Evolutionary conservation across 2,329 filamentous ascomycete genomes (phyloP).

Genomic region (Aureobasidium musti): DNA sequence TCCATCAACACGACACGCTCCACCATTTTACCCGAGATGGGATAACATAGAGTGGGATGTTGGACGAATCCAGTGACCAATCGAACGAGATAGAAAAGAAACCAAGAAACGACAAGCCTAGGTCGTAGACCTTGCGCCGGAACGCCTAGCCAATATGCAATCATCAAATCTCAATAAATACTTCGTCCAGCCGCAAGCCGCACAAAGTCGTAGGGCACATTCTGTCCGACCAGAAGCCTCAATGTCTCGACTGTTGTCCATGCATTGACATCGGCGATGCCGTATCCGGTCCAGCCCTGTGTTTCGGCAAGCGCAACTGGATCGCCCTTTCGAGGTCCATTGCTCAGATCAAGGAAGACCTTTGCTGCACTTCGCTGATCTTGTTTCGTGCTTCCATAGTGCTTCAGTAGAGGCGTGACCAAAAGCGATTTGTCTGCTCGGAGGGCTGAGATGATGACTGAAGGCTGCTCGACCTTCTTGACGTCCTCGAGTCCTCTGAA

Average conservation of each 20-base stretch:
- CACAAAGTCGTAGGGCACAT: constrained; percentile 86
- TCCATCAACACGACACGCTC: too few relatives aligned
- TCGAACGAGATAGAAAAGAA: not conserved
- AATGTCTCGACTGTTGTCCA: constrained; percentile 84
- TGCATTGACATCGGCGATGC: constrained; percentile 74
- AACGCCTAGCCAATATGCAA: constrained; percentile 23
- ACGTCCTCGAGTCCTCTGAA: constrained; percentile 74
- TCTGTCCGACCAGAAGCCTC: constrained; percentile 76
- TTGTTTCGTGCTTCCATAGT: constrained; percentile 58
- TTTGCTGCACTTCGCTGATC: constrained; percentile 38
- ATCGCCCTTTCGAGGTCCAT: constrained; percentile 66
- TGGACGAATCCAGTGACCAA: too few relatives aligned
- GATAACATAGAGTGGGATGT: not conserved
- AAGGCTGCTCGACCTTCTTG: constrained; percentile 75
- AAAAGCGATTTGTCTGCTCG: constrained; percentile 76
- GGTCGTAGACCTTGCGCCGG: constrained; percentile 5
- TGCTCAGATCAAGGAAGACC: constrained; percentile 79
- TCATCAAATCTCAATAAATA: constrained; percentile 43
- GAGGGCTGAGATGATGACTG: constrained; percentile 78
- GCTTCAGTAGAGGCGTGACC: constrained; percentile 73
- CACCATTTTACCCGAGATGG: not conserved
- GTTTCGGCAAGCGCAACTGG: constrained; percentile 69
- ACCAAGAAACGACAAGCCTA: constrained; percentile 17
- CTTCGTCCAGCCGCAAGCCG: constrained; percentile 66
- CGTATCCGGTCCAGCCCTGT: constrained; percentile 77